Percentiles rank a stretch among this genome's conserved stretches.
These are phyloP conservation scores for Excoecaria agallocha DNA, from an alignment of 345 rosid genomes.

Conservation along the genomic window DNA sequence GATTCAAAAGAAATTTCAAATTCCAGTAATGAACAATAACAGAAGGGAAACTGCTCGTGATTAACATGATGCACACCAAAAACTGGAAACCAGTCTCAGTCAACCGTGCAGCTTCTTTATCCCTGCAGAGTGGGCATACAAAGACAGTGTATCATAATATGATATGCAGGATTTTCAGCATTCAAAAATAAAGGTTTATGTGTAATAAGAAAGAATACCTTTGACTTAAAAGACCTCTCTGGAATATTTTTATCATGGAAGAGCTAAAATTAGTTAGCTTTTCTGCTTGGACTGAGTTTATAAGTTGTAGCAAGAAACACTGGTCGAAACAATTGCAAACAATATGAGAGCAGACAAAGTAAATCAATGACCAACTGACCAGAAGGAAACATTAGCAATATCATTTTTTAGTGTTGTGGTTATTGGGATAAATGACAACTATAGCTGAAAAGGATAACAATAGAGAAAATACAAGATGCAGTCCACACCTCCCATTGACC, in stretches of 20 bases:
- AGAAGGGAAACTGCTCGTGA: slow-evolving; percentile 19
- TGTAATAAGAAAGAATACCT: slow-evolving; percentile 42
- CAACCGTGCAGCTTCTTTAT: slow-evolving; percentile 73
- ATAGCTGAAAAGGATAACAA: slow-evolving; percentile 6
- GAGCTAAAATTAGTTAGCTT: slow-evolving; percentile 67
- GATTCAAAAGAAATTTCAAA: slow-evolving; percentile 19
- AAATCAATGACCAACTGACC: not conserved
- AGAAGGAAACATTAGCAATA: not conserved
- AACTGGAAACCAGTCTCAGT: slow-evolving; percentile 97
- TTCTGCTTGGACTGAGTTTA: slow-evolving; percentile 75
- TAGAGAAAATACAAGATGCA: slow-evolving; percentile 21
- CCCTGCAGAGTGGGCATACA: slow-evolving; percentile 45
- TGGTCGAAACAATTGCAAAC: slow-evolving; percentile 35
- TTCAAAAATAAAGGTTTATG: slow-evolving; percentile 5
- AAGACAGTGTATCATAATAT: slow-evolving; percentile 13
- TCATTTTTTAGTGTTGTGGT: not conserved
- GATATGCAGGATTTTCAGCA: slow-evolving; percentile 18
- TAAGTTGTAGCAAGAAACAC: slow-evolving; percentile 93
- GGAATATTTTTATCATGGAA: slow-evolving; percentile 87
- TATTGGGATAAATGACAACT: slow-evolving; percentile 12
- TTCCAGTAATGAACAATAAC: slow-evolving; percentile 15
- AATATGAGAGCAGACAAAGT: slow-evolving; percentile 32
- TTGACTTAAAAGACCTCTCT: slow-evolving; percentile 80
- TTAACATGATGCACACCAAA: slow-evolving; percentile 58
- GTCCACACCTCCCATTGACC: slow-evolving; percentile 90